Percentiles rank a stretch among this genome's conserved stretches.
These are phyloP conservation scores for Vitellaria paradoxa DNA, from an alignment of 179 eudicot species.

Conservation along the genomic window DNA sequence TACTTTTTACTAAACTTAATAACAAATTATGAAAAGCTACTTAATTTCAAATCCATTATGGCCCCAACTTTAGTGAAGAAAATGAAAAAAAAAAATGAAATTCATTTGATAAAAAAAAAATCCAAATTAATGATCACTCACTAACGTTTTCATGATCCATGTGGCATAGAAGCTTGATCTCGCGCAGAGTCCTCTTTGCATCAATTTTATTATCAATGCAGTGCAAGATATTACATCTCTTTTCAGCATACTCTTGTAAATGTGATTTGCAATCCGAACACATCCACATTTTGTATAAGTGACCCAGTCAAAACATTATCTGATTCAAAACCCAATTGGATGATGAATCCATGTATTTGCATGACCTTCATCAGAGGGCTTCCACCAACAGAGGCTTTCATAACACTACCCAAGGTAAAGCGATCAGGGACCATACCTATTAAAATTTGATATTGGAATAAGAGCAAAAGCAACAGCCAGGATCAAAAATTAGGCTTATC, in stretches of 20 bases:
- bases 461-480: too few relatives aligned
- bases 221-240: slow-evolving; percentile 51
- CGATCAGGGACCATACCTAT: slow-evolving; percentile 56
- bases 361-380: slow-evolving; percentile 23
- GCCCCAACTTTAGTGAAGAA: background rate
- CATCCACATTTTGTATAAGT: slow-evolving; percentile 64
- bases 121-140: slow-evolving; percentile 22
- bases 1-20: background rate
- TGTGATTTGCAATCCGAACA: slow-evolving; percentile 29
- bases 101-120: background rate
- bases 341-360: slow-evolving; percentile 47
- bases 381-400: slow-evolving; percentile 36
- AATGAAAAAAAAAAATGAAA: background rate
- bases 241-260: slow-evolving; percentile 35
- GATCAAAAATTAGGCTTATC: too few relatives aligned
- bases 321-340: slow-evolving; percentile 49
- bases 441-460: too few relatives aligned
- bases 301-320: slow-evolving; percentile 35
- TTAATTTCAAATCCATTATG: background rate
- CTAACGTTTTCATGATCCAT: slow-evolving; percentile 97
- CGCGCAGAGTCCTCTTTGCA: slow-evolving; percentile 90
- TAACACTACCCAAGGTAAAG: slow-evolving; percentile 55
- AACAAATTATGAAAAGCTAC: background rate
- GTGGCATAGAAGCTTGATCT: slow-evolving; percentile 83
- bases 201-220: slow-evolving; percentile 60